These are phyloP conservation scores for Phytophthora crassamura DNA, from an alignment of 352 stramenopile genomes.

Conservation along the genomic window DNA sequence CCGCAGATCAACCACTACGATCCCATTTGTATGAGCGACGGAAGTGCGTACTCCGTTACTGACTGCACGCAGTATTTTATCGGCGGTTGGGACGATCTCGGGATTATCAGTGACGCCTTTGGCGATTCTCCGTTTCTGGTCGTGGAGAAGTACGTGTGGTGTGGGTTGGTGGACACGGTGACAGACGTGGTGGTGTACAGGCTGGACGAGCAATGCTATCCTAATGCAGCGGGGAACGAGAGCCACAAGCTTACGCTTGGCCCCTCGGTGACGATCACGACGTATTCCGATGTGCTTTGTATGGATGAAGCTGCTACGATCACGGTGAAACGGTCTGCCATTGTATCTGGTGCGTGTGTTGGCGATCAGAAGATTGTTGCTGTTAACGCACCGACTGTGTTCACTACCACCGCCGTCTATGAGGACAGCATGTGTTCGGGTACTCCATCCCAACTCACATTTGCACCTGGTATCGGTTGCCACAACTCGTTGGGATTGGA, in stretches of 20 bases:
- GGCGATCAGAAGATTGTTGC: no score
- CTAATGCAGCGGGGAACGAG: neutral
- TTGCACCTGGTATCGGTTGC: neutral
- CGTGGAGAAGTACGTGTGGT: constrained; percentile 15
- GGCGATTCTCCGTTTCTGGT: constrained; percentile 10
- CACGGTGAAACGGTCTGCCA: neutral
- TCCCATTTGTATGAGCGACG: neutral
- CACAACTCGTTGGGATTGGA: neutral
- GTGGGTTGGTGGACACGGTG: neutral
- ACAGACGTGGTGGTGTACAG: constrained; percentile 9
- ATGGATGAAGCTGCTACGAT: no score
- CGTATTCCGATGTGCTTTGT: constrained; percentile 4
- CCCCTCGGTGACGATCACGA: constrained; percentile 2
- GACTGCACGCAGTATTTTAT: constrained; percentile 11
- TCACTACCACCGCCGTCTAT: neutral
- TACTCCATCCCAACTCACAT: neutral
- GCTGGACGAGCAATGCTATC: constrained; percentile 18
- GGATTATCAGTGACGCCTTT: neutral
- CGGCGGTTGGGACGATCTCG: constrained; percentile 6
- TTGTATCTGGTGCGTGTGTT: neutral
- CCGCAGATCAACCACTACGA: constrained; percentile 9
- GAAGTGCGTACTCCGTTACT: neutral
- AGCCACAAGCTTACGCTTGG: constrained; percentile 10
- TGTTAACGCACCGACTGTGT: no score
- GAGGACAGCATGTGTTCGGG: constrained; percentile 7